These are phyloP conservation scores for Lipomyces yamadae DNA, from an alignment of 805 yeast genomes.

Conservation along the genomic window DNA sequence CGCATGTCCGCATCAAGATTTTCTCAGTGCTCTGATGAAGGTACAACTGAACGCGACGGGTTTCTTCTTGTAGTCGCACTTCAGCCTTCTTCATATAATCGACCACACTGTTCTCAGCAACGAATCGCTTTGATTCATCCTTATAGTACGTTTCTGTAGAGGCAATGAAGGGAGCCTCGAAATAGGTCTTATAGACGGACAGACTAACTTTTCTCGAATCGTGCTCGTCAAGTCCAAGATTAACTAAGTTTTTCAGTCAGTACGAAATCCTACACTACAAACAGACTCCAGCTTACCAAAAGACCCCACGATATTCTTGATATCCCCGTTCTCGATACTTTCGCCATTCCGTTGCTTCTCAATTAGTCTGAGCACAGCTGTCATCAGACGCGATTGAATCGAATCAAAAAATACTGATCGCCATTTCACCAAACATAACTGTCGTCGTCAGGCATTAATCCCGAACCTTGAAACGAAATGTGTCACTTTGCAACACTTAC, in stretches of 20 bases:
- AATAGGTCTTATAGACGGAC: slow-evolving; percentile 76
- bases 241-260: slow-evolving; percentile 50
- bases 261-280: not conserved
- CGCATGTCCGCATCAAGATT: slow-evolving; percentile 74
- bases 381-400: slow-evolving; percentile 62
- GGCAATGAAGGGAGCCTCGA: slow-evolving; percentile 76
- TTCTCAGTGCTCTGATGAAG: slow-evolving; percentile 85
- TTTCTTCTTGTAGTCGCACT: slow-evolving; percentile 80
- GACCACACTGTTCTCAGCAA: slow-evolving; percentile 77
- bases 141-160: slow-evolving; percentile 62
- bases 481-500: slow-evolving; percentile 32
- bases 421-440: slow-evolving; percentile 83
- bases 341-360: slow-evolving; percentile 79
- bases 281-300: slow-evolving; percentile 48
- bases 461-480: not conserved
- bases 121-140: slow-evolving; percentile 67
- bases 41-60: slow-evolving; percentile 73
- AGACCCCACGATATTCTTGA: slow-evolving; percentile 79
- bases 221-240: slow-evolving; percentile 86
- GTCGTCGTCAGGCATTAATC: not conserved
- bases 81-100: slow-evolving; percentile 90
- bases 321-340: slow-evolving; percentile 65
- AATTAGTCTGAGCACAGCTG: slow-evolving; percentile 75
- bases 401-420: slow-evolving; percentile 76
- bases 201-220: slow-evolving; percentile 85